These are phyloP conservation scores for Epichloe hybrida DNA, from an alignment of 2,329 filamentous ascomycete genomes.

Conservation along the genomic window DNA sequence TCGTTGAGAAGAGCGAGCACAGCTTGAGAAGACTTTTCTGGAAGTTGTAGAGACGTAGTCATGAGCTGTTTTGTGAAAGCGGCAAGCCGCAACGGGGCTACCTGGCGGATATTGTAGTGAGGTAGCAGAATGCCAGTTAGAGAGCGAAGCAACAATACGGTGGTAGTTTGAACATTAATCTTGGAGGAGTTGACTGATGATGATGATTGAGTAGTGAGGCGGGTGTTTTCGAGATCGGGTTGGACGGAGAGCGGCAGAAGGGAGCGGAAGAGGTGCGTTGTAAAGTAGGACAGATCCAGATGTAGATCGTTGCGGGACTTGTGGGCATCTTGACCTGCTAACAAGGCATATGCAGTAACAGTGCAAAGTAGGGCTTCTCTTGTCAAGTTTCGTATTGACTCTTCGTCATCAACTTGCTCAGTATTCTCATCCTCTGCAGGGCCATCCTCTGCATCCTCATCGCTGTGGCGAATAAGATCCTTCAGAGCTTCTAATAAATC, in stretches of 20 bases:
- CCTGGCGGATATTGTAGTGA: conserved; percentile 54
- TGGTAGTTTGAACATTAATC: conserved; percentile 90
- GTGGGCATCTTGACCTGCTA: conserved; percentile 84
- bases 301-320: conserved; percentile 70
- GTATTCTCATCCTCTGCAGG: conserved; percentile 26
- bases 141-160: conserved; percentile 79
- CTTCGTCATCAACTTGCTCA: conserved; percentile 28
- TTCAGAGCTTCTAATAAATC: conserved; percentile 89
- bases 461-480: conserved; percentile 72
- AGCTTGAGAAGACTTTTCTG: conserved; percentile 77
- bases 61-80: conserved; percentile 89
- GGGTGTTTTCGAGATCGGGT: conserved; percentile 71
- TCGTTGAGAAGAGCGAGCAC: conserved; percentile 65
- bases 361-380: conserved; percentile 87
- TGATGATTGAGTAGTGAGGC: conserved; percentile 22
- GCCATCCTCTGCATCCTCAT: conserved; percentile 37
- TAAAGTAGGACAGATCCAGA: conserved; percentile 91
- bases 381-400: conserved; percentile 54
- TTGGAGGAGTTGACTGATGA: conserved; percentile 36
- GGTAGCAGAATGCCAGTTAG: conserved; percentile 73
- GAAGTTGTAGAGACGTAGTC: conserved; percentile 67
- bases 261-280: conserved; percentile 80
- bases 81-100: conserved; percentile 74
- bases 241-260: conserved; percentile 68
- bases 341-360: conserved; percentile 89